These are phyloP conservation scores for Ascomycota sp. DNA, from an alignment of 2,329 filamentous ascomycete genomes.

Conservation along the genomic window DNA sequence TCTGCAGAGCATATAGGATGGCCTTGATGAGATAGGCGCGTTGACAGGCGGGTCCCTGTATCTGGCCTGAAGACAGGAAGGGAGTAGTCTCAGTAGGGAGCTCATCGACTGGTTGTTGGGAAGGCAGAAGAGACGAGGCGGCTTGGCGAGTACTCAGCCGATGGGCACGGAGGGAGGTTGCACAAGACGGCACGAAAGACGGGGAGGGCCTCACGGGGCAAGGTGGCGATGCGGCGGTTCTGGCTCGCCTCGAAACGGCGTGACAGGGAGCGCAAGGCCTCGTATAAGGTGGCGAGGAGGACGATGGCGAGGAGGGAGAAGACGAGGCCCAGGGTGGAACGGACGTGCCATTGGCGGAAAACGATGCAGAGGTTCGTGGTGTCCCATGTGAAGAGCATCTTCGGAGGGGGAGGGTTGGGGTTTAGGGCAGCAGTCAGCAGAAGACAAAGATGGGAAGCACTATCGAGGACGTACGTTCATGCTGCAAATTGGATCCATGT, in stretches of 20 bases:
- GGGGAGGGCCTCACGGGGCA: slow-evolving; percentile 27
- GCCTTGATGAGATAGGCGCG: slow-evolving; percentile 63
- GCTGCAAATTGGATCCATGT: slow-evolving; percentile 45
- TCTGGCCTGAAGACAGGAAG: slow-evolving; percentile 53
- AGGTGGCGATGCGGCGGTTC: slow-evolving; percentile 23
- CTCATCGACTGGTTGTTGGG: slow-evolving; percentile 16
- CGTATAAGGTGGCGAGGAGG: slow-evolving; percentile 76
- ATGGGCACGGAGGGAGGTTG: not conserved
- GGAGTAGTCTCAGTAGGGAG: slow-evolving; percentile 41
- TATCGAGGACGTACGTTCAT: slow-evolving; percentile 68
- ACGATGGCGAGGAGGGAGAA: slow-evolving; percentile 69
- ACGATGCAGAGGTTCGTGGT: slow-evolving; percentile 88
- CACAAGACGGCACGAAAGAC: not conserved
- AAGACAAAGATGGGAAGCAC: not conserved
- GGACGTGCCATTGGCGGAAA: slow-evolving; percentile 79
- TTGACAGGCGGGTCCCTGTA: slow-evolving; percentile 38
- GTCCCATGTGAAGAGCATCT: slow-evolving; percentile 99
- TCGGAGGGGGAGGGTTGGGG: slow-evolving; percentile 1
- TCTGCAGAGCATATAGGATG: slow-evolving; percentile 71
- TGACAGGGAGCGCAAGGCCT: slow-evolving; percentile 60
- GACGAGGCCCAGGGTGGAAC: slow-evolving; percentile 51
- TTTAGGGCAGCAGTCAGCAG: not conserved
- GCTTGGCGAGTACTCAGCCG: no score
- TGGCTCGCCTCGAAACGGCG: slow-evolving; percentile 52
- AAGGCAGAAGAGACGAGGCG: no score